phyloP scores from a whole-genome alignment of 1,284 basidiomycete species.

The Sphaerobolus stellatus region DNA sequence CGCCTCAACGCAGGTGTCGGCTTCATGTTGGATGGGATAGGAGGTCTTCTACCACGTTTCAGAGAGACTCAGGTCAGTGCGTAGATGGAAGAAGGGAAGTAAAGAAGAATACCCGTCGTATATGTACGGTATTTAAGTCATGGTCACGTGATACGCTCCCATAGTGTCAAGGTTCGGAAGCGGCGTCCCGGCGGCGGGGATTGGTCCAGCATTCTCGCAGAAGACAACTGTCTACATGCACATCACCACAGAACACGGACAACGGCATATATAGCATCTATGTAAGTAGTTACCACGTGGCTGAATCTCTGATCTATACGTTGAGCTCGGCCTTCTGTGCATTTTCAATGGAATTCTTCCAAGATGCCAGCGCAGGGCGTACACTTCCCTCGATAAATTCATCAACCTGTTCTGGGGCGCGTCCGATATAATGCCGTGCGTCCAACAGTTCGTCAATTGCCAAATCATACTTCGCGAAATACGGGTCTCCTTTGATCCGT shows the following conservation, averaged over 20 bases:
- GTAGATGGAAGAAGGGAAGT: not conserved
- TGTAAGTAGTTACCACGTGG: not conserved
- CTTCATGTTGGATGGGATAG: not conserved
- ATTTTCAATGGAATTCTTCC: conserved; percentile 55
- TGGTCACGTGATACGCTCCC: not conserved
- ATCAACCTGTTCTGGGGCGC: conserved; percentile 94
- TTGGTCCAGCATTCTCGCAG: not conserved
- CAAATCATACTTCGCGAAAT: conserved; percentile 44
- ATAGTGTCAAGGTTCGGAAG: not conserved
- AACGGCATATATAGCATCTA: not conserved
- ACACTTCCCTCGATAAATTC: conserved; percentile 89
- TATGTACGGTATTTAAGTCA: not conserved
- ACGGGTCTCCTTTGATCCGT: conserved; percentile 67
- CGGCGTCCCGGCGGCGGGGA: not conserved
- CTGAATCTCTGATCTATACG: conserved; percentile 15
- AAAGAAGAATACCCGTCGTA: not conserved
- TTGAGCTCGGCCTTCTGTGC: conserved; percentile 22
- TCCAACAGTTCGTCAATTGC: conserved; percentile 68
- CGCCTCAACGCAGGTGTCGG: not conserved
- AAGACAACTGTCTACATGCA: too few species aligned
- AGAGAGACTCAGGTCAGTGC: not conserved
- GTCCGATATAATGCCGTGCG: conserved; percentile 83
- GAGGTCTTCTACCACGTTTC: not conserved
- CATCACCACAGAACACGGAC: not conserved
- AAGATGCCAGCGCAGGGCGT: conserved; percentile 72